These are phyloP conservation scores for Colletotrichum musicola DNA, from an alignment of 2,329 filamentous ascomycete species.

Conservation along the genomic window DNA sequence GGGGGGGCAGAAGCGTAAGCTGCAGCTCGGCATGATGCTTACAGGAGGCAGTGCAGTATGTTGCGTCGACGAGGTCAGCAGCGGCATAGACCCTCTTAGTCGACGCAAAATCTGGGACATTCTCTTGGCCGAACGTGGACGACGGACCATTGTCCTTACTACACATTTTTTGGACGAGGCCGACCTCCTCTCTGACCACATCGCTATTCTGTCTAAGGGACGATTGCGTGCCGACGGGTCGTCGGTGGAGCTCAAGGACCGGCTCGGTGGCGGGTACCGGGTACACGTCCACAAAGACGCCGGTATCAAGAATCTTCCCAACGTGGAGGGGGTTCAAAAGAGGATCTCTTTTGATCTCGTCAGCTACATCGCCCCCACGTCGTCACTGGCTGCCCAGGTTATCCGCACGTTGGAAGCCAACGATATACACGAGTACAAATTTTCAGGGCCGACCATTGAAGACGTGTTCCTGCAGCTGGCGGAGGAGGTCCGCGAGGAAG, in stretches of 20 bases:
- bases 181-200: conserved; percentile 88
- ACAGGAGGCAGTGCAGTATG: conserved; percentile 90
- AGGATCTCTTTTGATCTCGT: conserved; percentile 77
- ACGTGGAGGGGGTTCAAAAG: conserved; percentile 68
- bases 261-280: conserved; percentile 85
- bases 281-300: conserved; percentile 77
- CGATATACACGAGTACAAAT: conserved; percentile 81
- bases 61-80: conserved; percentile 92
- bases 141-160: conserved; percentile 85
- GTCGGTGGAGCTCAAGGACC: conserved; percentile 86
- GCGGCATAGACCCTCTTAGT: conserved; percentile 87
- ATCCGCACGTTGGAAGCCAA: conserved; percentile 76
- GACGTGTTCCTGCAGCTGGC: conserved; percentile 91
- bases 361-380: conserved; percentile 79
- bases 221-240: conserved; percentile 85
- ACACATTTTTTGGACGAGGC: conserved; percentile 97
- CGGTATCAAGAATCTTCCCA: conserved; percentile 59
- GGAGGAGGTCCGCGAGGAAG: conserved; percentile 75
- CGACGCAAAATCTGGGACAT: conserved; percentile 96
- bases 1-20: conserved; percentile 91
- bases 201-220: conserved; percentile 88
- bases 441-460: conserved; percentile 90
- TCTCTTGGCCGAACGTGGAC: conserved; percentile 83
- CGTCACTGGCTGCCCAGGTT: conserved; percentile 76
- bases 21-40: conserved; percentile 95